A percentile compares a stretch with the other conserved stretches of the same genome.
phyloP scores from a whole-genome alignment of 2,329 filamentous ascomycete genomes.

The Emergomyces orientalis region DNA sequence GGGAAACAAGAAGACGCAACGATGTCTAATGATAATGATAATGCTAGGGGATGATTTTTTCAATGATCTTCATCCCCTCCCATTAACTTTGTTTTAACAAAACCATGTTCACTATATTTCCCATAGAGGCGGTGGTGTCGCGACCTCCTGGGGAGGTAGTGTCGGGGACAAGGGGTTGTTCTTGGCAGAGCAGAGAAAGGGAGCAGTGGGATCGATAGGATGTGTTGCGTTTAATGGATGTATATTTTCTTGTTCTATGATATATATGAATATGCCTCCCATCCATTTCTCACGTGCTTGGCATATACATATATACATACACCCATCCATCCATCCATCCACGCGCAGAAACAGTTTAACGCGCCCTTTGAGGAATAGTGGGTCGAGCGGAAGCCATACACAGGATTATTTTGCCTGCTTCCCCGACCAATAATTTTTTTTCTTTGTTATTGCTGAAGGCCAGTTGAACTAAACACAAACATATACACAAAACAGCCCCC shows the following conservation, averaged over 20 bases:
- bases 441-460: too few relatives aligned
- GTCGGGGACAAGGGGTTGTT: too few relatives aligned
- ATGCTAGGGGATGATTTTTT: neutral
- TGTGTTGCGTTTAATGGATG: neutral
- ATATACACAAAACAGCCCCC: too few relatives aligned
- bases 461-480: too few relatives aligned
- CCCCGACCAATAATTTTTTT: too few relatives aligned
- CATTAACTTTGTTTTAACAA: neutral
- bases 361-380: too few relatives aligned
- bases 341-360: neutral
- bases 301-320: neutral
- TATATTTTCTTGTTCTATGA: neutral
- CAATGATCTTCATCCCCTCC: too few relatives aligned
- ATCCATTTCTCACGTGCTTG: neutral
- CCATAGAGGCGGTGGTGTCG: too few relatives aligned
- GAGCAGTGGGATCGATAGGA: neutral
- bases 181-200: too few relatives aligned
- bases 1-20: neutral
- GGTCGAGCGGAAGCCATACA: too few relatives aligned
- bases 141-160: too few relatives aligned
- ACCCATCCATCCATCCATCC: neutral
- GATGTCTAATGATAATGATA: neutral
- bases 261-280: neutral
- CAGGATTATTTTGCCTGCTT: too few relatives aligned
- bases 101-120: neutral